Evolutionary conservation across 306 rosid genomes (phyloP), one percentile per base, ranked within the genome.

Genomic region (Acacia crassicarpa): DNA sequence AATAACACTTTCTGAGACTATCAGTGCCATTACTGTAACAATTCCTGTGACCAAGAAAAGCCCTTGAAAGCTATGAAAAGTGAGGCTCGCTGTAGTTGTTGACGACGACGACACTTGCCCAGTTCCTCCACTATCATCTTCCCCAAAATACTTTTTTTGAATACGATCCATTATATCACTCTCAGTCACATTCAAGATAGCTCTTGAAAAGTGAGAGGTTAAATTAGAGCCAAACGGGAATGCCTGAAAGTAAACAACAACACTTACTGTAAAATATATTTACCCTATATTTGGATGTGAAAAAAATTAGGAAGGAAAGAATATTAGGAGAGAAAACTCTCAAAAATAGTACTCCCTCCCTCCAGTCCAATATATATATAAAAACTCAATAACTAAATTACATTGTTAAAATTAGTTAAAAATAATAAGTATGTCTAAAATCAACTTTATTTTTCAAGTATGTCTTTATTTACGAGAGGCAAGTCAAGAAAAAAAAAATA

Each of bases 191-290:
- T 38, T n/a, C 83, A 85, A 69, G 11, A 85, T 82, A 35, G 81
- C 83, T 78, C 88, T 82, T 38, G 85, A 85, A 75, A 82, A 85
- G 71, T 61, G n/a, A 59, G 81, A 12, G 1, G 79, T 78, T 2
- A 82, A 75, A 40, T 59, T 85, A 0, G 85, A 85, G 63, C 79
- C 69, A 0, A 13, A 8, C 32, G 83, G 70, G n/a, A 85, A 74
- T 49, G 72, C 83, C 88, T 85, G 83, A 59, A 78, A 78, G 23
- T 30, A 13, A 48, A 58, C 8, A 11, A 53, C 2, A 58, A 0
- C 22, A 9, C 2, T 11, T 2, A 13, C 49, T 2, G 49, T 45
- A 45, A 45, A 45, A 45, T 43, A 8, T 9, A 35, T 35, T 35
- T 35, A 35, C 40, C 40, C 6, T 35, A 35, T 33, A 4, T 33